Evolutionary conservation across 1,284 basidiomycete genomes (phyloP), one percentile per base, ranked within the genome.

Genomic region (Fomitopsis palustris): DNA sequence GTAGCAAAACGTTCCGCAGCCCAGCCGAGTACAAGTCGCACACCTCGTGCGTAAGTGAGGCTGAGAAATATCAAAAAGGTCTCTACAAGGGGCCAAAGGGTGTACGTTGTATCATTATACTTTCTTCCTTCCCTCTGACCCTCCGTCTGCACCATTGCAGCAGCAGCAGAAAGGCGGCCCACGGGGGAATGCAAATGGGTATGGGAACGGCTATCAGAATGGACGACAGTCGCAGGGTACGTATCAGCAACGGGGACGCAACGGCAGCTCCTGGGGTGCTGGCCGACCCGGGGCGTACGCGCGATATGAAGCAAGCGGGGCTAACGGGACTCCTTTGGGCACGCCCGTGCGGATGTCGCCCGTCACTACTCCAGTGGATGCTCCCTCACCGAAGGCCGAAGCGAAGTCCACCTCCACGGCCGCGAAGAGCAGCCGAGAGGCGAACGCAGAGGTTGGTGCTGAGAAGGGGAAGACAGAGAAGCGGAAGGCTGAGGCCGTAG

Each of bases 11-110:
- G 0, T 96, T 96, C 75, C 76, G 83, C 51, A 81, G 81, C 12
- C 87, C 87, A 2, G 80, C 81, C 8, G 85, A 94, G 61, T 96
- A 87, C 81, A 93, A 92, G 73, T 76, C 74, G 2, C 94, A 96
- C 70, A 95, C 91, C 14, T 80, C 83, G 25, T 96, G 94, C 72
- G 87, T 96, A 53, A 86, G 83, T 56, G 94, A 96, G 75, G 94
- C 92, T 4, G 91, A 96, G 72, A 95, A 96, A 73, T 96, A 96
- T 70, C 87, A 96, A 76, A 93, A 93, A 70, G 77, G 80, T 58
- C 72, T 96, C 55, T 96, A 95, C 75, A 91, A 90, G 71, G 91
- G 89, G 21, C 83, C 86, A 6, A 90, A 89, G 74, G 77, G 54
- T 35, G 70, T 72, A 29, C 55, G 70, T 67, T 0, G 1, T 29